Evolutionary conservation across 2,329 filamentous ascomycete species (phyloP).

Genomic region (Keithomyces neogunnii): DNA sequence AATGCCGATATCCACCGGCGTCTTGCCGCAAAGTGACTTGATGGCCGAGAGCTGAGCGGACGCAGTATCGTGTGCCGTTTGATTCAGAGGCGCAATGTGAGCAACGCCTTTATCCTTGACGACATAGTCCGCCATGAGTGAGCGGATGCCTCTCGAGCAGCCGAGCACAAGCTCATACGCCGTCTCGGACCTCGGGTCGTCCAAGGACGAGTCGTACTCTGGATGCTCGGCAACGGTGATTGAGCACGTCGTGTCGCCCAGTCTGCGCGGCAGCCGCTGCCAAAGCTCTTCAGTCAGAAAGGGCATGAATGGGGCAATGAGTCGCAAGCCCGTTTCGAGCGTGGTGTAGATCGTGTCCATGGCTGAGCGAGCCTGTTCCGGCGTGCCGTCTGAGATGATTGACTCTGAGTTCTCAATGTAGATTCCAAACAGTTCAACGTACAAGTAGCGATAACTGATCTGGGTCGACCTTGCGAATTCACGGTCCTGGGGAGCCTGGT

Average conservation of each 20-base stretch:
- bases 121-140: constrained; percentile 63
- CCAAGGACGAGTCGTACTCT: constrained; percentile 49
- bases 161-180: constrained; percentile 73
- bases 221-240: constrained; percentile 70
- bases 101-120: constrained; percentile 56
- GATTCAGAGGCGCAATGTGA: too few species aligned
- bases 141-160: constrained; percentile 63
- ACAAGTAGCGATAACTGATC: constrained; percentile 72
- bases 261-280: constrained; percentile 71
- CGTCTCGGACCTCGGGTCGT: constrained; percentile 58
- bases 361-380: constrained; percentile 64
- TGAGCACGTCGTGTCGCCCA: constrained; percentile 58
- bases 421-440: constrained; percentile 68
- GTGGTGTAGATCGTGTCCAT: constrained; percentile 75
- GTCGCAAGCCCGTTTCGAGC: constrained; percentile 63
- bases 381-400: constrained; percentile 67
- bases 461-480: constrained; percentile 68
- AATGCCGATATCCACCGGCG: too few species aligned
- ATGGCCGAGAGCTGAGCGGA: too few species aligned
- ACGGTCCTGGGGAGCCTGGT: constrained; percentile 55
- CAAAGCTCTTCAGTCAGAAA: constrained; percentile 75
- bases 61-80: too few species aligned
- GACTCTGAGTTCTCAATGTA: constrained; percentile 86
- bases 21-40: too few species aligned
- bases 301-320: constrained; percentile 77